These are phyloP conservation scores for Fusarium anthophilum DNA, from an alignment of 2,329 filamentous ascomycete species.

Conservation along the genomic window DNA sequence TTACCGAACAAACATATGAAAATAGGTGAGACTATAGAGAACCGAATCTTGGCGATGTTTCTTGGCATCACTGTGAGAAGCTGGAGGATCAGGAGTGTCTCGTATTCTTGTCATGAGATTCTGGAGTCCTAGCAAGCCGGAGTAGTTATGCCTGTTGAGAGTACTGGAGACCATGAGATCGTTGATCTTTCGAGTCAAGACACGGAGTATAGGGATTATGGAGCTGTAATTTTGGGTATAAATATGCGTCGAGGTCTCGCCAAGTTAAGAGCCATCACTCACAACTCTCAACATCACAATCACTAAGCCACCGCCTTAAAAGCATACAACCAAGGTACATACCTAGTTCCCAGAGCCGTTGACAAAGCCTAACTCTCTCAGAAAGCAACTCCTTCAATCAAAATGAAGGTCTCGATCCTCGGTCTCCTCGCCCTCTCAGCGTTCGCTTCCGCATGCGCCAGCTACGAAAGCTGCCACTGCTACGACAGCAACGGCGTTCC, in stretches of 20 bases:
- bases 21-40: too few relatives aligned
- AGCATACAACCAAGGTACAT: neutral
- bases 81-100: too few relatives aligned
- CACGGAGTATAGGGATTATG: rapidly evolving
- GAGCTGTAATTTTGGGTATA: neutral
- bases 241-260: neutral
- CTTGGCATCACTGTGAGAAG: neutral
- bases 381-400: neutral
- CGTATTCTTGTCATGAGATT: neutral
- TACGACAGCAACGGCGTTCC: neutral
- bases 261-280: neutral
- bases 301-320: too few relatives aligned
- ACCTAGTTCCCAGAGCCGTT: rapidly evolving
- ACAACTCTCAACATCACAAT: neutral
- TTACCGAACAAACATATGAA: neutral
- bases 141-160: too few relatives aligned
- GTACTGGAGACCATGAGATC: neutral
- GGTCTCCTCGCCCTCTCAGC: neutral
- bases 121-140: rapidly evolving
- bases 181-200: neutral
- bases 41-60: neutral
- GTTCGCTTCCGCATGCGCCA: neutral
- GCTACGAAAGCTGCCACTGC: neutral
- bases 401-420: neutral
- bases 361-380: rapidly evolving